phyloP scores from a whole-genome alignment of 768 basidiomycete species.

The Chiua virens region DNA sequence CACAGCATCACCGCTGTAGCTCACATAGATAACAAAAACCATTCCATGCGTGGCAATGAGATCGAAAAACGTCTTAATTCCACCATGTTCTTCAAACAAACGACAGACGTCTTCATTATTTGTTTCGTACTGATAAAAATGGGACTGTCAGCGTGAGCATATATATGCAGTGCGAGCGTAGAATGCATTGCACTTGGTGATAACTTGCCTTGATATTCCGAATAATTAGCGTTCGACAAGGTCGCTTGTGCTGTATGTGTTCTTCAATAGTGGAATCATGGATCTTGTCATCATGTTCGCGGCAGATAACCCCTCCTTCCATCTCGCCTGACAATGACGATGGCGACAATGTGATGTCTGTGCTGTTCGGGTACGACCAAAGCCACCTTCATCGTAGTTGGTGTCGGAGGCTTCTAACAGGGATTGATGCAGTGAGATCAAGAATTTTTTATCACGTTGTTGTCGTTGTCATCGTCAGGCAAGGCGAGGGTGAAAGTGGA shows the following conservation, averaged over 20 bases:
- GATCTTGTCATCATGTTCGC: constrained; percentile 85
- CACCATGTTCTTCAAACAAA: constrained; percentile 90
- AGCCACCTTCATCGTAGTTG: constrained; percentile 55
- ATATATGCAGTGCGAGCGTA: constrained; percentile 4
- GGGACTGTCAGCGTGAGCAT: constrained; percentile 12
- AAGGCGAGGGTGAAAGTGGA: too few relatives aligned
- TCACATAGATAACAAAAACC: constrained; percentile 98
- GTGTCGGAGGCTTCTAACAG: constrained; percentile 64
- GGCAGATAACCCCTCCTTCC: constrained; percentile 58
- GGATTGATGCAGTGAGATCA: constrained; percentile 41
- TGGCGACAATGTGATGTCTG: too few relatives aligned
- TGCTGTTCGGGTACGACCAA: constrained; percentile 46
- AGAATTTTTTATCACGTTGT: constrained; percentile 53
- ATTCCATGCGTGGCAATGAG: constrained; percentile 93
- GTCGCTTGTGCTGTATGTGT: constrained; percentile 89
- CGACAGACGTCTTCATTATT: constrained; percentile 80
- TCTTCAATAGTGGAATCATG: constrained; percentile 93
- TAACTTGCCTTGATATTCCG: constrained; percentile 95
- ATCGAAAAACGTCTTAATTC: constrained; percentile 97
- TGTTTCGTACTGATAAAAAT: constrained; percentile 74
- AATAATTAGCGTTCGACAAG: constrained; percentile 94
- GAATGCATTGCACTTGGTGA: constrained; percentile 12
- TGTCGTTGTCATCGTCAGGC: too few relatives aligned
- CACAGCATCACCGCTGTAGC: constrained; percentile 34
- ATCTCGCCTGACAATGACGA: too few relatives aligned